Evolutionary conservation across 1,139 yeast genomes (phyloP), one percentile per base, ranked within the genome.

Genomic region (Suhomyces ambrosiae): DNA sequence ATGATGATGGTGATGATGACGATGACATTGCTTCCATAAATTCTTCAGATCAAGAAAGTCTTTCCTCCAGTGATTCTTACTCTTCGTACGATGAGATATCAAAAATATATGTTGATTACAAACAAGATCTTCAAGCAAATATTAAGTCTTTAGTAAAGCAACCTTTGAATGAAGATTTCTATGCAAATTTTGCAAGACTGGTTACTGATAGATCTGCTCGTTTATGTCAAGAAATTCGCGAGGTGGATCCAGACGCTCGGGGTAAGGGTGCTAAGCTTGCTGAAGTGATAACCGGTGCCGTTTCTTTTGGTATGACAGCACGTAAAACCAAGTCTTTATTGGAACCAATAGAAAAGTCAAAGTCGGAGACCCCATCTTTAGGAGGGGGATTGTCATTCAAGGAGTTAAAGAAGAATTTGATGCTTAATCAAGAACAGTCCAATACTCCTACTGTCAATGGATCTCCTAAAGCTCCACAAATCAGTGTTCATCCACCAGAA

Each of bases 181-280:
- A 62, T 42, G 54, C 63, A 18, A 60, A 64, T 34, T 51, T 60
- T 28, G 46, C 65, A 23, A 60, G 49, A 30, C 36, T 56, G 9
- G 60, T 73, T n/a, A 65, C 75, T 1, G 76, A 71, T 41, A 57
- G 57, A 38, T 69, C 75, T 5, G 49, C 61, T 3, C 53, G 45
- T 14, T 59, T 71, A 30, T 73, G 78, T 47, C 52, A 57, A 28
- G 71, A 71, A 5, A 48, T 73, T 7, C 54, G 63, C 8, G 56
- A 49, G 2, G 58, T 71, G 3, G 64, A 69, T 45, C 77, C 78
- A 2, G 67, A 67, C 42, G 66, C 64, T 42, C 56, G 56, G 27
- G 73, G 76, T 1, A 56, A 63, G 37, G 78, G 78, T 3, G 71
- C 77, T 9, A 64, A 65, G 45, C 54, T 73, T 35, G 79, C 78